A percentile compares a stretch with the other conserved stretches of the same genome.
Conservation (phyloP, 176 grass and related monocot species). For the Carex myosuroides region DNA sequence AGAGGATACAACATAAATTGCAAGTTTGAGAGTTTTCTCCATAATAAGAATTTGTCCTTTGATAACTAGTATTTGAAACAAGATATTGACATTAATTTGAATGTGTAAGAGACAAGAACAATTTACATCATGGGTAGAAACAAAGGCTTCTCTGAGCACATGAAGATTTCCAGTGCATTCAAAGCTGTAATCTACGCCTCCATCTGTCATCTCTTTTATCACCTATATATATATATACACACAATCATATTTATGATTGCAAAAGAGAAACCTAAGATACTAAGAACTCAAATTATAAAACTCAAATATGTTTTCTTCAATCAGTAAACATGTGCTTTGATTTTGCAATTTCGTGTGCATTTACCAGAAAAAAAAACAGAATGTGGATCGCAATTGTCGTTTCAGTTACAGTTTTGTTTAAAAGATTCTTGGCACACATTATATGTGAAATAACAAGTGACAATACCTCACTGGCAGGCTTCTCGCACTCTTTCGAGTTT, state of each 20-base stretch:
- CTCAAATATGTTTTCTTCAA: neutral
- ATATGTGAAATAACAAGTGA: neutral
- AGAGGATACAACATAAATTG: neutral
- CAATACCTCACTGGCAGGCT: constrained; percentile 46
- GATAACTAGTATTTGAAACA: neutral
- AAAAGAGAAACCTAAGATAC: neutral
- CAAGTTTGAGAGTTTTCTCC: neutral
- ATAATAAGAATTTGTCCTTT: neutral
- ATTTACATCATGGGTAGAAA: constrained; percentile 57
- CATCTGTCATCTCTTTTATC: constrained; percentile 57
- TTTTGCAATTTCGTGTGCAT: neutral
- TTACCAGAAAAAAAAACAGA: neutral
- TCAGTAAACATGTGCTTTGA: neutral
- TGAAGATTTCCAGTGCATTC: constrained; percentile 52
- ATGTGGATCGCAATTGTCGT: neutral
- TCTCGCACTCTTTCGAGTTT: constrained; percentile 28
- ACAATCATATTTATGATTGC: neutral
- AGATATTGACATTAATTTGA: neutral
- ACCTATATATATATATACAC: constrained; percentile 17
- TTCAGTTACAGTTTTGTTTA: neutral
- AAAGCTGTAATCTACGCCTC: constrained; percentile 78
- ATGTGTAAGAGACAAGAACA: neutral
- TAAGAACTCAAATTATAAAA: neutral
- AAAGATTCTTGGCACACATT: neutral
- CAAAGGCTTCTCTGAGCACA: constrained; percentile 60